Evolutionary conservation across 2,329 filamentous ascomycete species (phyloP), one percentile per base, ranked within the genome.

Genomic region (Lizonia empirigonia): DNA sequence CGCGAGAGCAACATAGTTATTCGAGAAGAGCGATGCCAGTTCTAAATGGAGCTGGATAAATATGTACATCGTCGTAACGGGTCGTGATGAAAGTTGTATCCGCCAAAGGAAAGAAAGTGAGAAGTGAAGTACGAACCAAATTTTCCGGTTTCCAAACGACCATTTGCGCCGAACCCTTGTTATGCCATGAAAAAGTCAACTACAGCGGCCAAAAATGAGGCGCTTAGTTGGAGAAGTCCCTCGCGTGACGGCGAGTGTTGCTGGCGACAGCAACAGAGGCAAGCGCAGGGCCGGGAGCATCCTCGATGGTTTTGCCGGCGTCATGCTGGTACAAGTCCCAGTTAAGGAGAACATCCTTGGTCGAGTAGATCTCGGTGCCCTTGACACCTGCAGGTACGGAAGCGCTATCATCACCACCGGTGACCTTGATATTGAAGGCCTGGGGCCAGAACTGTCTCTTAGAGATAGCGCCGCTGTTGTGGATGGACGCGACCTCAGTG

Each of bases 391-490:
- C 49, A 2, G 68, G 68, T 2, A 69, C 44, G 23, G 56, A 9
- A 13, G 62, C 53, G 37, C 52, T 56, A 44, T 67, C 60, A 15
- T 67, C 59, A 26, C 68, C 68, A 16, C 65, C 65, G 7, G 63
- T 64, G 27, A 72, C 59, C 49, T 67, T 63, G 59, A 72, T 62
- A 54, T 71, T 72, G 62, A 70, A 69, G 15, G 65, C 67, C 54
- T 70, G 67, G 7, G 69, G 69, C 67, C 68, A 72, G 60, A 70
- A 67, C 49, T 72, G 69, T 46, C 67, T 59, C 36, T 70, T 42
- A 22, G 58, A 53, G 32, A 70, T 63, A 22, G 54, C 53, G 35
- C 69, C 69, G 47, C 68, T 70, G 61, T 69, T 69, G 61, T 72
- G 69, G 50, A 72, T 64, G 7, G 67, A 69, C 4, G 59, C 58